Evolutionary conservation across 441 rosid species (phyloP).

Genomic region (Populus hybrid): DNA sequence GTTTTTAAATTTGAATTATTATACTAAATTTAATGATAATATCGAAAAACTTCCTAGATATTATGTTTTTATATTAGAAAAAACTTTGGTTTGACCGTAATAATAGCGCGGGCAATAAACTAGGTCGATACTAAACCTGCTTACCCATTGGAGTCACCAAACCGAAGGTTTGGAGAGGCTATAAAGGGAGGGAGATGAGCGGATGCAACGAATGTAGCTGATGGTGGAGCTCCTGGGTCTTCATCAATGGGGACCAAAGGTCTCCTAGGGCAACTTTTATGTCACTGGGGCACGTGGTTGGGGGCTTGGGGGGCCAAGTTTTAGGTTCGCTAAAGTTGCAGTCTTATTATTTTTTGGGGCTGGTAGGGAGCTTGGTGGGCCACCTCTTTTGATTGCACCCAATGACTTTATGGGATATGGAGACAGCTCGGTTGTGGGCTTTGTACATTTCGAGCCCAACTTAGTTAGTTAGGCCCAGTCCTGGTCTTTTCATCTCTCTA

Average conservation of each 20-base stretch:
- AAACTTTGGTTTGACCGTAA: no score
- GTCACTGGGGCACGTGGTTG: conserved; percentile 7
- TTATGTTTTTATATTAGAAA: no score
- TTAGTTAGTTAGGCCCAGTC: no score
- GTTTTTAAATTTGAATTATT: no score
- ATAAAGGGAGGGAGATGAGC: background rate
- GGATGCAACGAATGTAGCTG: background rate
- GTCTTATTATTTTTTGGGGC: background rate
- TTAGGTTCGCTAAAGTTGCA: conserved; percentile 7
- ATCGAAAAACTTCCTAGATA: no score
- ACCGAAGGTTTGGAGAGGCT: background rate
- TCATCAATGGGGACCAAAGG: conserved; percentile 3
- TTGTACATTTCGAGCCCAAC: background rate
- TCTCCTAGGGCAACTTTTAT: background rate
- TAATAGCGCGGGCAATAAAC: no score
- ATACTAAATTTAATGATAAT: no score
- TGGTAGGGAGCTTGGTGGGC: conserved; percentile 14
- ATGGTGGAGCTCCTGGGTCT: background rate
- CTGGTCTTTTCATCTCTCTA: no score
- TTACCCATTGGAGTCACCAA: no score
- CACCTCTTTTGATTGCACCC: background rate
- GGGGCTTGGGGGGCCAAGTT: conserved; percentile 2
- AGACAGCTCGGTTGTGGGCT: background rate
- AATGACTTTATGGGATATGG: background rate
- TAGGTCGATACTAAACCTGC: no score